A percentile compares a stretch with the other conserved stretches of the same genome.
Evolutionary conservation across 2,329 filamentous ascomycete genomes (phyloP).

Genomic region (Paracamarosporium sp.): DNA sequence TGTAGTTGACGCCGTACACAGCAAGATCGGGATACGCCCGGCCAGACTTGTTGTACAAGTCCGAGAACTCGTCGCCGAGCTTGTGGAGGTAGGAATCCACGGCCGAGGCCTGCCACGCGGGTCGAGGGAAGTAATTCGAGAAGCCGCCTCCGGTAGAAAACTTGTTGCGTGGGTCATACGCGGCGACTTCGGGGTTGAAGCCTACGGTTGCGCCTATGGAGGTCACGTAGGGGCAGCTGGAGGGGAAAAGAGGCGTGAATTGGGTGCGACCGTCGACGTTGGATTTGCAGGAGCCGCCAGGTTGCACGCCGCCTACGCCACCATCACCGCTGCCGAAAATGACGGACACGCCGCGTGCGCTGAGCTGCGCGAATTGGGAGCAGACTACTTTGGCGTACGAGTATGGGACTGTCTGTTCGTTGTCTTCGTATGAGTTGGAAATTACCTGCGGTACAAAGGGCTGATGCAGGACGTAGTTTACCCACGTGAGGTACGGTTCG

Average conservation of each 20-base stretch:
- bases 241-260: constrained; percentile 69
- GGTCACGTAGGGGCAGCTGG: constrained; percentile 72
- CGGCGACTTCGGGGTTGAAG: constrained; percentile 61
- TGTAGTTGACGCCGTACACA: constrained; percentile 49
- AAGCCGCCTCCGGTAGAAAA: constrained; percentile 17
- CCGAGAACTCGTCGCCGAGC: constrained; percentile 41
- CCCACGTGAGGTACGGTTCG: constrained; percentile 71
- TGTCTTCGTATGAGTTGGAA: constrained; percentile 70
- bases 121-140: constrained; percentile 27
- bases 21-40: constrained; percentile 59
- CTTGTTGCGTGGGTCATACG: constrained; percentile 44
- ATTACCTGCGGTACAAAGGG: constrained; percentile 67
- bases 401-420: constrained; percentile 68
- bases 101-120: constrained; percentile 44
- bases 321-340: constrained; percentile 66
- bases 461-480: constrained; percentile 64
- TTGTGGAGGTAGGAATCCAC: constrained; percentile 51
- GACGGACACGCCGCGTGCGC: constrained; percentile 70
- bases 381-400: constrained; percentile 69
- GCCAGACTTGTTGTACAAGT: constrained; percentile 48
- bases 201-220: constrained; percentile 67
- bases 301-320: constrained; percentile 58
- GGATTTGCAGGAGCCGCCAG: constrained; percentile 56
- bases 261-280: constrained; percentile 65
- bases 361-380: constrained; percentile 69